These are phyloP conservation scores for Fraxinus xanthoxyloides DNA, from an alignment of 305 asterid genomes.

Conservation along the genomic window DNA sequence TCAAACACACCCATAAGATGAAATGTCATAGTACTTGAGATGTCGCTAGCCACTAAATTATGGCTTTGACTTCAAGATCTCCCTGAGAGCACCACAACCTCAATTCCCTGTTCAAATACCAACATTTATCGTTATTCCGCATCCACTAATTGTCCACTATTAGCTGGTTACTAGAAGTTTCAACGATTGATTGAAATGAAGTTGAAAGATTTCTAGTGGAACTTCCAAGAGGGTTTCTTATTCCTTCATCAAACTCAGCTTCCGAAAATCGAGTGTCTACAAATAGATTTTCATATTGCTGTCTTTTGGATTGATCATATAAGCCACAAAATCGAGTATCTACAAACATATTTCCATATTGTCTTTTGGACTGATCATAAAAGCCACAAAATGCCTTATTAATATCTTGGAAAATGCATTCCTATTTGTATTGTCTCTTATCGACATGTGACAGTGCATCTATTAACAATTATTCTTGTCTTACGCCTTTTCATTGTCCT, in stretches of 20 bases:
- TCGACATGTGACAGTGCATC: conserved; percentile 75
- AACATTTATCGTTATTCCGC: conserved; percentile 27
- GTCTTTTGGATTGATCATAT: conserved; percentile 29
- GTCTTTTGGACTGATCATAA: conserved; percentile 29
- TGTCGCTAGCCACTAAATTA: conserved; percentile 87
- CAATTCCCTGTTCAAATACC: conserved; percentile 91
- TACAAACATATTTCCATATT: no score
- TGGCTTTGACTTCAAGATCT: conserved; percentile 76
- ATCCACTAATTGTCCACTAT: background rate
- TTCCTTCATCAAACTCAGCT: conserved; percentile 20
- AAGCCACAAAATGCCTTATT: conserved; percentile 89
- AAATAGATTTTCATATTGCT: no score
- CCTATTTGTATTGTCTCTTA: conserved; percentile 53
- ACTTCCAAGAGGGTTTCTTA: background rate
- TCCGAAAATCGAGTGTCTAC: background rate
- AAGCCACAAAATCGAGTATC: conserved; percentile 55
- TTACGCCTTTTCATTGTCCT: conserved; percentile 67
- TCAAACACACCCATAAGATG: no score
- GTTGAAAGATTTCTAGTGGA: conserved; percentile 25
- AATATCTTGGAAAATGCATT: conserved; percentile 70
- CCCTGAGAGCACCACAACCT: conserved; percentile 99
- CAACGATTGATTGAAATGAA: conserved; percentile 26
- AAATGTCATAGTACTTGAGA: conserved; percentile 82
- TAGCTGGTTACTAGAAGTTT: conserved; percentile 18
- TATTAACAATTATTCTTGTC: conserved; percentile 76